These are phyloP conservation scores for Kodamaea restingae DNA, from an alignment of 805 yeast genomes.

Conservation along the genomic window DNA sequence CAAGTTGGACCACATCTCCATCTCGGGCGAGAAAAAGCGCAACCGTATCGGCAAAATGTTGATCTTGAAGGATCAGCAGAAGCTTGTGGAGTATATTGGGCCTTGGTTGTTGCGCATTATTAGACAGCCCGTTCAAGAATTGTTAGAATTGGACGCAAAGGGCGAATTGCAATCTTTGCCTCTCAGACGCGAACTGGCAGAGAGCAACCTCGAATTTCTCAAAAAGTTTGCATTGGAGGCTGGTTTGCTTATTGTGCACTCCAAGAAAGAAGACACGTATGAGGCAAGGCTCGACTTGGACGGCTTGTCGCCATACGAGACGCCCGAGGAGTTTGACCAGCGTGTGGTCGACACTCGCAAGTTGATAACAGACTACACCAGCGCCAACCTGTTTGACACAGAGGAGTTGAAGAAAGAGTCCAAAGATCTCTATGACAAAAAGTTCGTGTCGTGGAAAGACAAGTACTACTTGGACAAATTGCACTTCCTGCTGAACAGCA, in stretches of 20 bases:
- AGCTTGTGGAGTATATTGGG: slow-evolving; percentile 55
- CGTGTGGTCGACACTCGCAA: slow-evolving; percentile 50
- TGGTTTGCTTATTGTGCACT: slow-evolving; percentile 64
- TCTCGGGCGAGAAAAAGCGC: slow-evolving; percentile 67
- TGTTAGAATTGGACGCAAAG: slow-evolving; percentile 28
- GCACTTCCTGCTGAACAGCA: slow-evolving; percentile 60
- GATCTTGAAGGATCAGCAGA: slow-evolving; percentile 68
- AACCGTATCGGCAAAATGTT: slow-evolving; percentile 61
- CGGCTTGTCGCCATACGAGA: slow-evolving; percentile 65
- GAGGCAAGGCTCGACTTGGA: slow-evolving; percentile 65
- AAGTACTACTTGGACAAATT: slow-evolving; percentile 81
- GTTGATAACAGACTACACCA: slow-evolving; percentile 59
- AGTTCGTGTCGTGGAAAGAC: slow-evolving; percentile 80
- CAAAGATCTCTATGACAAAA: slow-evolving; percentile 63
- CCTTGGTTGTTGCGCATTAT: slow-evolving; percentile 46
- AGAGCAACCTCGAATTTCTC: slow-evolving; percentile 55
- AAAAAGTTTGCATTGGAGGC: slow-evolving; percentile 62
- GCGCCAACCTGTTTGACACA: slow-evolving; percentile 59
- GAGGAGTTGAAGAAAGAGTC: slow-evolving; percentile 44
- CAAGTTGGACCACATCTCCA: slow-evolving; percentile 73
- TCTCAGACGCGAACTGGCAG: slow-evolving; percentile 46
- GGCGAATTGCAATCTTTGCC: slow-evolving; percentile 25
- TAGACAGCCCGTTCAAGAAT: slow-evolving; percentile 28
- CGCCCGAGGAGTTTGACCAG: slow-evolving; percentile 58
- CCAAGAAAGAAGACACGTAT: slow-evolving; percentile 52